Base-by-base conservation (phyloP, 2,329 filamentous ascomycete species). In the Fusarium bulbicola region DNA sequence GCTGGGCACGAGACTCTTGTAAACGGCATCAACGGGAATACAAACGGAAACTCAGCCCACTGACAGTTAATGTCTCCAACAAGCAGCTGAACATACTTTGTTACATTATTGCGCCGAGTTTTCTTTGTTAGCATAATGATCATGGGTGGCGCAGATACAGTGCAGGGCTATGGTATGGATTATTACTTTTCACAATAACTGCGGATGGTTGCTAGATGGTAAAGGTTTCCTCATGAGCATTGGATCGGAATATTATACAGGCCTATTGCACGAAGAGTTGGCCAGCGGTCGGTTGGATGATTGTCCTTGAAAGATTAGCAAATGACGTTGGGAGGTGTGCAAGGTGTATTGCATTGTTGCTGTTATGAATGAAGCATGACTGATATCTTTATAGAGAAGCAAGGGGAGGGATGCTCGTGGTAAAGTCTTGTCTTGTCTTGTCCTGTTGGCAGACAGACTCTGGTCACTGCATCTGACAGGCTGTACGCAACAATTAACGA, bases 21-120 rank as follows among this genome's bases (percentile, higher is more conserved):
- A 53, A 81, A 82, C 61, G 81, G 80, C 46, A 70, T 79, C 46
- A 76, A 81, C 61, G 77, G 78, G 68, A 71, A 74, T 36, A 62
- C 47, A 24, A 67, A 67, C n/a, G 73, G 66, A 63, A 66, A 50
- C 63, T 70, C 69, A 69, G 28, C 34, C 50, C 58, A 58, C 46
- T 59, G 50, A 64, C 63, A 57, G 16, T 45, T 40, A 65, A 53
- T 66, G 64, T 54, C 46, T 66, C 60, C 40, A 52, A 57, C 39
- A 47, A 40, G 52, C 37, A 43, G 54, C 43, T 58, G 66, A 72
- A 42, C 59, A 66, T 56, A 67, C 50, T 42, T 68, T 74, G 62
- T 74, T 76, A 70, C 64, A 74, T 64, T 68, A 70, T 61, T 70
- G 57, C 72, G 69, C 74, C 61, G 62, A 72, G 66, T 76, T 77